Evolutionary conservation across 2,329 filamentous ascomycete species (phyloP).

Genomic region (Exophiala viscosa): DNA sequence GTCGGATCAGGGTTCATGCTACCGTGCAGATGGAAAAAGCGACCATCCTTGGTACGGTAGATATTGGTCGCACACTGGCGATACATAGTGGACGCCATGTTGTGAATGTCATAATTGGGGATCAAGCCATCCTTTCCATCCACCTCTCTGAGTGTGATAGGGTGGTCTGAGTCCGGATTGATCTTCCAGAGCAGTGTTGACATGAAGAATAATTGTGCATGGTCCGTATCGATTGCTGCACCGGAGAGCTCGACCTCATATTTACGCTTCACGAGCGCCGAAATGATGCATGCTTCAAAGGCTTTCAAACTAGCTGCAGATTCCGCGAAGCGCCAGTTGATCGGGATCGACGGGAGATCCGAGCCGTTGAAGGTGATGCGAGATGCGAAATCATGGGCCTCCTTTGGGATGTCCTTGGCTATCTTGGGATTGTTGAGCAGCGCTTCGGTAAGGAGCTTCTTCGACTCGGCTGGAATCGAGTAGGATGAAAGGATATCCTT

Average conservation of each 20-base stretch:
- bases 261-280: slow-evolving; percentile 43
- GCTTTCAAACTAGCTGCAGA: slow-evolving; percentile 50
- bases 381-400: slow-evolving; percentile 44
- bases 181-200: slow-evolving; percentile 35
- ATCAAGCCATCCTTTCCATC: too few relatives aligned
- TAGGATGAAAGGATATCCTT: slow-evolving; percentile 3
- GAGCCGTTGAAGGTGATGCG: slow-evolving; percentile 43
- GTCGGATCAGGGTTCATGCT: slow-evolving; percentile 46
- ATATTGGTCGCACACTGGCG: slow-evolving; percentile 38
- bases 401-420: slow-evolving; percentile 44
- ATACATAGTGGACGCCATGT: background rate
- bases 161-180: slow-evolving; percentile 13
- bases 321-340: slow-evolving; percentile 57
- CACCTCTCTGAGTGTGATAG: too few relatives aligned
- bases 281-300: slow-evolving; percentile 47
- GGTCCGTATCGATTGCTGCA: slow-evolving; percentile 47
- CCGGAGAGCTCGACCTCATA: slow-evolving; percentile 40
- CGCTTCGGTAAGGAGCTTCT: slow-evolving; percentile 36
- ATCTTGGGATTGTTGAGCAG: slow-evolving; percentile 49
- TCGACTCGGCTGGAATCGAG: slow-evolving; percentile 11
- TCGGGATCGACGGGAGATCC: slow-evolving; percentile 46
- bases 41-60: slow-evolving; percentile 44
- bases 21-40: slow-evolving; percentile 49
- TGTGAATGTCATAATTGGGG: slow-evolving; percentile 34
- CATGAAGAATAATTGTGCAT: slow-evolving; percentile 45